Percentiles rank a stretch among this genome's conserved stretches.
phyloP scores from a whole-genome alignment of 2,329 filamentous ascomycete species.

The Dactylella cylindrospora region DNA sequence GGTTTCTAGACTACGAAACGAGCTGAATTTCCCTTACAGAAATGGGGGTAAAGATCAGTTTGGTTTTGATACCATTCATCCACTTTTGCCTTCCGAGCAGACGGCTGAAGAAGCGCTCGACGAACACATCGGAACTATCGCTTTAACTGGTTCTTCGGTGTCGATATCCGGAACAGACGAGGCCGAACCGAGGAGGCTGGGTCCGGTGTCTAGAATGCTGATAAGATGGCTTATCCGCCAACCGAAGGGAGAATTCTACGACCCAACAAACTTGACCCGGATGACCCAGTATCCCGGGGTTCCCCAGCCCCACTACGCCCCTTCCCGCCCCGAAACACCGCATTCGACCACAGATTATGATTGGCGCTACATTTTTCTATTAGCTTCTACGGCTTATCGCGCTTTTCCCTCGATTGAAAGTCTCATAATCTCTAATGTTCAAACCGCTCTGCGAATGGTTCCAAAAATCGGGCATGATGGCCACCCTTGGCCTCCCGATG shows the following conservation, averaged over 20 bases:
- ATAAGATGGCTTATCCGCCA: not conserved
- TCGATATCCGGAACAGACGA: not conserved
- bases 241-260: not conserved
- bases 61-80: too few relatives aligned
- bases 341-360: too few relatives aligned
- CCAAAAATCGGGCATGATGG: too few relatives aligned
- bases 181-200: not conserved
- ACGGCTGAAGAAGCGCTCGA: not conserved
- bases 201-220: constrained; percentile 6
- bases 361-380: not conserved
- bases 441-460: too few relatives aligned
- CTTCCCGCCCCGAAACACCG: too few relatives aligned
- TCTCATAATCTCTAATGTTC: too few relatives aligned
- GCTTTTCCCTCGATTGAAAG: too few relatives aligned
- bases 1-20: too few relatives aligned
- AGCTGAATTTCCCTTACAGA: too few relatives aligned
- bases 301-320: not conserved
- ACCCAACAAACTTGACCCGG: not conserved
- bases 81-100: too few relatives aligned
- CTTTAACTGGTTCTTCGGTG: not conserved
- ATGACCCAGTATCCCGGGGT: not conserved
- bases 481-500: too few relatives aligned
- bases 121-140: not conserved
- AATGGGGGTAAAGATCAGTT: too few relatives aligned
- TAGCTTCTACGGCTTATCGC: not conserved